phyloP scores from a whole-genome alignment of 371 early-diverging fungal species.

The Apophysomyces variabilis region DNA sequence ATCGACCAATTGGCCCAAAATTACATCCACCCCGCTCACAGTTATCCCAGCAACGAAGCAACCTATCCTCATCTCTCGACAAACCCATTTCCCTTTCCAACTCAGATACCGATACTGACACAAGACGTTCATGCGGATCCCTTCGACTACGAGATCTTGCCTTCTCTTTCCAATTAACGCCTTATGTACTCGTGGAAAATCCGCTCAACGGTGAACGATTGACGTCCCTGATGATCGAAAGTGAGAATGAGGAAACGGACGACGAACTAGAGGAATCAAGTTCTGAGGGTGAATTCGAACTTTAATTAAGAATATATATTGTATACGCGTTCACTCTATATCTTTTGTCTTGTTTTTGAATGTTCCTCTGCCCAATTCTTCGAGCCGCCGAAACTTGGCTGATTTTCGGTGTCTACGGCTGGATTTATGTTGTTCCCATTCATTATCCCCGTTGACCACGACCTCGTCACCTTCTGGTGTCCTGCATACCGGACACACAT shows the following conservation, averaged over 20 bases:
- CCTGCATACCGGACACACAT: constrained; percentile 67
- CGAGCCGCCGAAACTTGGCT: constrained; percentile 30
- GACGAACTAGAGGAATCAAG: constrained; percentile 30
- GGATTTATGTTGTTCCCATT: constrained; percentile 69
- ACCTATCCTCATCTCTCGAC: constrained; percentile 12
- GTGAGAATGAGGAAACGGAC: constrained; percentile 57
- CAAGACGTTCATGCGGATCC: constrained; percentile 12
- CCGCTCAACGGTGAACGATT: constrained; percentile 72
- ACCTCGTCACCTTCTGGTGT: constrained; percentile 45
- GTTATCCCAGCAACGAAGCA: constrained; percentile 11
- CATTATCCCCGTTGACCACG: constrained; percentile 69
- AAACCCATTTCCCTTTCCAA: constrained; percentile 5
- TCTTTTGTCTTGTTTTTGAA: not conserved
- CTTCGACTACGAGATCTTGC: constrained; percentile 59
- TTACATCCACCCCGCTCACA: constrained; percentile 27
- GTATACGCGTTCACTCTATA: not conserved
- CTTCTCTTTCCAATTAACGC: constrained; percentile 70
- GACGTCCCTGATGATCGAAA: constrained; percentile 60
- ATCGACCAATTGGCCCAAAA: constrained; percentile 63
- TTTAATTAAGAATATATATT: constrained; percentile 14
- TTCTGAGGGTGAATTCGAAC: constrained; percentile 34
- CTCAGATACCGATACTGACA: not conserved
- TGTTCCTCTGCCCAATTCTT: constrained; percentile 3
- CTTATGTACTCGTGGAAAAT: constrained; percentile 71
- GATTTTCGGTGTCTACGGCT: constrained; percentile 66